Percentiles rank a stretch among this genome's conserved stretches.
phyloP scores from a whole-genome alignment of 2,329 filamentous ascomycete genomes.

The Ilyonectria sp. region DNA sequence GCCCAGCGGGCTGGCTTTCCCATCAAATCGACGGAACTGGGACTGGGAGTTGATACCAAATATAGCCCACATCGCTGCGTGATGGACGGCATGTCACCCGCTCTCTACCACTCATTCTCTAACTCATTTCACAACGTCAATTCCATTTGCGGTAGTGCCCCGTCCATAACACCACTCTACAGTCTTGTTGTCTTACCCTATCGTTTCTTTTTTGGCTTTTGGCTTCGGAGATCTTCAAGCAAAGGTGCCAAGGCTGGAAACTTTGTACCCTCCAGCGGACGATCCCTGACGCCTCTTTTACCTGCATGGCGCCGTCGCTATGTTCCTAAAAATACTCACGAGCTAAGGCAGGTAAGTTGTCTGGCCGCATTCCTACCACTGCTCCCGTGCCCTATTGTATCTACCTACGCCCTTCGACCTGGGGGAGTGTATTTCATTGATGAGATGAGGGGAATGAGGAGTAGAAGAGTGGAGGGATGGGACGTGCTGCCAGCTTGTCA shows the following conservation, averaged over 20 bases:
- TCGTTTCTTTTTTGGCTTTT: constrained; percentile 11
- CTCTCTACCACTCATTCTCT: constrained; percentile 1
- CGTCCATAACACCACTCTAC: background rate
- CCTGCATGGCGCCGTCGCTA: constrained; percentile 20
- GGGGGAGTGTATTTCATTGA: constrained; percentile 16
- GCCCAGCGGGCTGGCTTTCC: constrained; percentile 17
- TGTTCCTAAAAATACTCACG: constrained; percentile 38
- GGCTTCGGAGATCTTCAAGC: background rate
- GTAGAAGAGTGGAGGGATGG: background rate
- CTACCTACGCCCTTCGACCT: constrained; percentile 2
- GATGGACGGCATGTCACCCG: constrained; percentile 16
- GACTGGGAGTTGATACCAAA: constrained; percentile 16
- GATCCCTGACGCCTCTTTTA: constrained; percentile 28
- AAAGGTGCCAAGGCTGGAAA: constrained; percentile 8
- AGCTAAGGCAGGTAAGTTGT: constrained; percentile 29
- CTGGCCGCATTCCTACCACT: constrained; percentile 16
- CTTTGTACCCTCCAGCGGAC: constrained; percentile 15
- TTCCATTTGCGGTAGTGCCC: constrained; percentile 13
- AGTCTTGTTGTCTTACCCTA: constrained; percentile 1
- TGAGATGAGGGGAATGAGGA: constrained; percentile 18
- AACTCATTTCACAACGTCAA: background rate
- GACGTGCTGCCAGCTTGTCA: constrained; percentile 24
- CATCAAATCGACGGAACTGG: background rate
- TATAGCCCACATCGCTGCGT: constrained; percentile 18
- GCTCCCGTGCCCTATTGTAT: constrained; percentile 5